Percentiles rank a stretch among this genome's conserved stretches.
phyloP scores from a whole-genome alignment of 352 stramenopile genomes.

The Pilasporangium apinafurcum region DNA sequence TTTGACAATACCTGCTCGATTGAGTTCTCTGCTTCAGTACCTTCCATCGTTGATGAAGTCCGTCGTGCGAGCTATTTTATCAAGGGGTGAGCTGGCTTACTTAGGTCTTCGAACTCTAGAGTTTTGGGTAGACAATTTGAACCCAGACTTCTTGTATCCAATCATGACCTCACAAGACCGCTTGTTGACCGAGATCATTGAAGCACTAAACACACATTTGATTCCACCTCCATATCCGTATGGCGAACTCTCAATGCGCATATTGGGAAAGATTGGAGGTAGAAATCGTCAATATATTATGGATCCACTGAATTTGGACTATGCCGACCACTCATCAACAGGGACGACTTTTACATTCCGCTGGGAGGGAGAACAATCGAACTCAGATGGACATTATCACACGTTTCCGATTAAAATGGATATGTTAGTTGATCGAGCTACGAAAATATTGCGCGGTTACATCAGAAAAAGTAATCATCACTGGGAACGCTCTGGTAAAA shows the following conservation, averaged over 20 bases:
- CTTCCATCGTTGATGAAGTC: conserved; percentile 95
- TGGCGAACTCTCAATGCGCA: conserved; percentile 92
- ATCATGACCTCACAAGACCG: conserved; percentile 89
- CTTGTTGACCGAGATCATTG: conserved; percentile 92
- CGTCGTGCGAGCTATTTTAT: conserved; percentile 92
- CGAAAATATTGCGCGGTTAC: conserved; percentile 51
- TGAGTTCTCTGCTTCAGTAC: conserved; percentile 96
- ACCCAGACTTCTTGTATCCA: conserved; percentile 95
- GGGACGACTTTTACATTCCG: conserved; percentile 47
- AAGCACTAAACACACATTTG: conserved; percentile 93
- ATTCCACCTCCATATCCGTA: conserved; percentile 96
- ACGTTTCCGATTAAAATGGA: conserved; percentile 58
- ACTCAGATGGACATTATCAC: conserved; percentile 1
- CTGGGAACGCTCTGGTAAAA: conserved; percentile 44
- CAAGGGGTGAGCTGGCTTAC: conserved; percentile 93
- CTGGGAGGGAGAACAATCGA: conserved; percentile 24
- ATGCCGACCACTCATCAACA: conserved; percentile 29
- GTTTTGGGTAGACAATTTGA: conserved; percentile 99
- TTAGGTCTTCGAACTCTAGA: conserved; percentile 94
- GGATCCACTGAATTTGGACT: conserved; percentile 69
- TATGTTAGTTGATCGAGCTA: conserved; percentile 32
- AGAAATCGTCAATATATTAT: conserved; percentile 88
- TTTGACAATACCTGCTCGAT: conserved; percentile 92
- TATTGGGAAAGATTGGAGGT: conserved; percentile 97
- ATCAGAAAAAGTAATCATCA: conserved; percentile 43